Base-by-base conservation (phyloP, 164 flowering plant genomes). In the Annona cherimola region DNA sequence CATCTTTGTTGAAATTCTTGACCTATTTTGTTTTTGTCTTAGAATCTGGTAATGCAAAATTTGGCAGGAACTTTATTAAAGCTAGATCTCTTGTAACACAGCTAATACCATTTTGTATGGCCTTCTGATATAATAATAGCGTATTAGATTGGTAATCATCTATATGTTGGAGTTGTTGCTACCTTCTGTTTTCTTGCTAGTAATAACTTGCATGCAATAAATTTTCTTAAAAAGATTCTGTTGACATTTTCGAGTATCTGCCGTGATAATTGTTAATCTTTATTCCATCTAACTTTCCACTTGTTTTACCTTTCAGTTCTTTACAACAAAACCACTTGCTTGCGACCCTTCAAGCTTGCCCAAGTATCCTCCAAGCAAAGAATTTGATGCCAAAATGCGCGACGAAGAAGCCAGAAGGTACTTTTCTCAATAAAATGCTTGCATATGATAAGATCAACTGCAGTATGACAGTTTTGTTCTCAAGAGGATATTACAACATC, bases 401-500 rank as follows among this genome's bases (percentile, higher is more conserved):
- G 98, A 92, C 77, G 98, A 94, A 75, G 99, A 91, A 82, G 88
- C 97, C 74, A 84, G 98, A 87, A 93, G 98, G 99, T 95, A 50
- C 14, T 8, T 50, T 45, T 8, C 5, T 41, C 67, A 64, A 39
- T 64, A 35, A 64, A 14, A 39, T 35, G 3, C 45, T 35, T 64
- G 39, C 8, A 50, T 8, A 50, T 50, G 9, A 50, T 50, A 50
- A 50, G 57, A 50, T 50, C 57, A 50, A 50, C 14, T 50, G 57
- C 14, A 50, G 14, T 2, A 50, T 45, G 14, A 7, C 14, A 50
- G 9, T 50, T 16, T 50, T 11, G 9, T 50, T 50, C 3, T 50
- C 57, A 26, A 26, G 35, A 26, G 35, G 35, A 26, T 26, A 26
- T 26, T 26, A 26, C 35, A 26, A 26, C 35, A 26, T 26, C 35